These are phyloP conservation scores for Aspergillus proliferans DNA, from an alignment of 2,329 filamentous ascomycete species.

Conservation along the genomic window DNA sequence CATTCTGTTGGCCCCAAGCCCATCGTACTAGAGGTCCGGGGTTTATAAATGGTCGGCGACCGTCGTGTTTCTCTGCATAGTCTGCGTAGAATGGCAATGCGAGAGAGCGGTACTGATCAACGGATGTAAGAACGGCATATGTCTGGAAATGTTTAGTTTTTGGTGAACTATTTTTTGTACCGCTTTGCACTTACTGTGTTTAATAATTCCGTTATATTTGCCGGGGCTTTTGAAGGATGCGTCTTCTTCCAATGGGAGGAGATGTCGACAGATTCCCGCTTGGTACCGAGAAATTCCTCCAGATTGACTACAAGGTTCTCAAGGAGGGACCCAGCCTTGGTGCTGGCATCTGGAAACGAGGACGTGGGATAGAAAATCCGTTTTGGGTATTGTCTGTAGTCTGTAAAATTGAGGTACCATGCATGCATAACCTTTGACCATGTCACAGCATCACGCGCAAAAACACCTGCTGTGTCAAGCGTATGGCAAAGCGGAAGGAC, in stretches of 20 bases:
- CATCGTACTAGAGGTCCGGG: conserved; percentile 45
- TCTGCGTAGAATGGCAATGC: conserved; percentile 42
- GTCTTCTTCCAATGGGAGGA: conserved; percentile 9
- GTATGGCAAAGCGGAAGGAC: conserved; percentile 43
- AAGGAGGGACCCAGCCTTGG: conserved; percentile 32
- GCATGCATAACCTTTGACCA: conserved; percentile 36
- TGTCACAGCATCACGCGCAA: conserved; percentile 21
- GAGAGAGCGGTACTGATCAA: no score
- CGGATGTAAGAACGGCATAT: no score
- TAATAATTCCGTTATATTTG: conserved; percentile 22
- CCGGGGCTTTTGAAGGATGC: conserved; percentile 24
- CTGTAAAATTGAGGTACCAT: conserved; percentile 34
- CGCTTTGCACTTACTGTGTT: conserved; percentile 18
- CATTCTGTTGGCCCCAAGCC: conserved; percentile 32
- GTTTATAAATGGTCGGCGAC: conserved; percentile 45
- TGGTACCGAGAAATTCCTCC: conserved; percentile 33
- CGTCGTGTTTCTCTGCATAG: conserved; percentile 43
- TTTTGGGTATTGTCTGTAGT: conserved; percentile 30
- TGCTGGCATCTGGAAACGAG: conserved; percentile 36
- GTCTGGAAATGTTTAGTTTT: conserved; percentile 40
- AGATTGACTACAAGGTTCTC: conserved; percentile 41
- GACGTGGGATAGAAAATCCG: conserved; percentile 20
- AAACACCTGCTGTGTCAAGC: conserved; percentile 43
- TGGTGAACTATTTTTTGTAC: conserved; percentile 28
- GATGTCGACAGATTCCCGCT: conserved; percentile 8